These are phyloP conservation scores for Coemansia sp. DNA, from an alignment of 371 early-diverging fungal genomes.

Conservation along the genomic window DNA sequence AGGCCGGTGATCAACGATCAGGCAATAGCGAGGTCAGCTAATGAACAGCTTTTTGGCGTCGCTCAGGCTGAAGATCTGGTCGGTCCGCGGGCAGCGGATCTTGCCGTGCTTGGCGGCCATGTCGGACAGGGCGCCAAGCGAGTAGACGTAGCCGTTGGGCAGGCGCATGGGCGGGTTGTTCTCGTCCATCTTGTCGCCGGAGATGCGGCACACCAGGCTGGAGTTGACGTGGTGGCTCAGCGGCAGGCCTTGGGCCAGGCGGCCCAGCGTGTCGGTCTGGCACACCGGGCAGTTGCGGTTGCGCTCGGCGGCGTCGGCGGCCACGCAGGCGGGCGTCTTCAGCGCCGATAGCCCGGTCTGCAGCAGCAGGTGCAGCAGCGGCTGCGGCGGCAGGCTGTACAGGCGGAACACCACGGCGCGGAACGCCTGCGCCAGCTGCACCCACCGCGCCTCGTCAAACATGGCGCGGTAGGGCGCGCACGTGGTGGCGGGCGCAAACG, in stretches of 20 bases:
- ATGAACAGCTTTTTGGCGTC: slow-evolving; percentile 87
- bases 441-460: slow-evolving; percentile 81
- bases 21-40: slow-evolving; percentile 13
- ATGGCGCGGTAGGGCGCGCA: slow-evolving; percentile 75
- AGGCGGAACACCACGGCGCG: slow-evolving; percentile 79
- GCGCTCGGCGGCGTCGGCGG: slow-evolving; percentile 64
- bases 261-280: slow-evolving; percentile 75
- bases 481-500: slow-evolving; percentile 69
- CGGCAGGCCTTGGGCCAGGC: slow-evolving; percentile 79
- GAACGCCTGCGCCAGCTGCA: slow-evolving; percentile 72
- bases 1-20: too few relatives aligned
- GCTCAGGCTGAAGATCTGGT: slow-evolving; percentile 58
- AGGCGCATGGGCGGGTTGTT: slow-evolving; percentile 93
- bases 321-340: slow-evolving; percentile 69
- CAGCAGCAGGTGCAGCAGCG: slow-evolving; percentile 79
- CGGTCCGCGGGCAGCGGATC: slow-evolving; percentile 81
- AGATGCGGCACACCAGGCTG: slow-evolving; percentile 86
- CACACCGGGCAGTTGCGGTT: slow-evolving; percentile 96
- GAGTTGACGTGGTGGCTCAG: slow-evolving; percentile 91
- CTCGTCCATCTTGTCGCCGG: slow-evolving; percentile 88
- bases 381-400: slow-evolving; percentile 77
- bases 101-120: slow-evolving; percentile 77
- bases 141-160: slow-evolving; percentile 95
- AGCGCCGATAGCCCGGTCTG: slow-evolving; percentile 93
- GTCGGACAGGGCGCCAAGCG: slow-evolving; percentile 75